Base-by-base conservation (phyloP, 2,329 filamentous ascomycete genomes). In the Colletotrichum sp. region DNA sequence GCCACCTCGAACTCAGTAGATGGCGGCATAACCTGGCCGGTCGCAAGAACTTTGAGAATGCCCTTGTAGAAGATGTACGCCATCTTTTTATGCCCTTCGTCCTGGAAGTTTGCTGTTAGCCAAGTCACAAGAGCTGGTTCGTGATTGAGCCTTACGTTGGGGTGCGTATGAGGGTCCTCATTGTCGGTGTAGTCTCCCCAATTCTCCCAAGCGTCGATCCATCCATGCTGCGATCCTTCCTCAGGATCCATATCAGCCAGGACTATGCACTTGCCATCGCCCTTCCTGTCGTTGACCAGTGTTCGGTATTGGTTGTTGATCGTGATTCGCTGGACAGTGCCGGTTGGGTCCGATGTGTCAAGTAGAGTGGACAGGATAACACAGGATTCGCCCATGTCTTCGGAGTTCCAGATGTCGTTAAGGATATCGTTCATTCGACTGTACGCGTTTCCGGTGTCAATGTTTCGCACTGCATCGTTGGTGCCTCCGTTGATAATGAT, bases 271-370 rank as follows among this genome's bases (percentile, higher is more conserved):
- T 36, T n/a, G 16, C 66, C 66, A 12, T 60, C 26, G 30, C 24
- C 28, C n/a, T 21, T 16, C 15, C 32, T n/a, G 28, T 59, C 52
- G 28, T 57, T 55, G 18, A 69, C 66, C 26, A 69, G 30, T 15
- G n/a, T 18, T 24, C 66, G 32, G 52, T 69, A 69, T 13, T 59
- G 44, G n/a, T 34, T 26, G 16, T 69, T 69, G n/a, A 69, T 52
- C 13, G 24, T 64, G 79, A 82, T 52, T 21, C 44, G 44, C n/a
- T 81, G 55, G 55, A 59, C 55, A 28, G 24, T 52, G 0, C 55
- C 55, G 2, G 55, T 59, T 18, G 55, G 55, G 55, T 28, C 26
- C 24, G 55, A 59, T 2, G 55, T 59, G 44, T 52, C 44, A 2
- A 52, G 44, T 3, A 52, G 44, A 5, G 44, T 52, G n/a, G 44